Percentiles rank a stretch among this genome's conserved stretches.
Evolutionary conservation across 805 yeast genomes (phyloP).

Genomic region (Wickerhamiella alocasiicola): DNA sequence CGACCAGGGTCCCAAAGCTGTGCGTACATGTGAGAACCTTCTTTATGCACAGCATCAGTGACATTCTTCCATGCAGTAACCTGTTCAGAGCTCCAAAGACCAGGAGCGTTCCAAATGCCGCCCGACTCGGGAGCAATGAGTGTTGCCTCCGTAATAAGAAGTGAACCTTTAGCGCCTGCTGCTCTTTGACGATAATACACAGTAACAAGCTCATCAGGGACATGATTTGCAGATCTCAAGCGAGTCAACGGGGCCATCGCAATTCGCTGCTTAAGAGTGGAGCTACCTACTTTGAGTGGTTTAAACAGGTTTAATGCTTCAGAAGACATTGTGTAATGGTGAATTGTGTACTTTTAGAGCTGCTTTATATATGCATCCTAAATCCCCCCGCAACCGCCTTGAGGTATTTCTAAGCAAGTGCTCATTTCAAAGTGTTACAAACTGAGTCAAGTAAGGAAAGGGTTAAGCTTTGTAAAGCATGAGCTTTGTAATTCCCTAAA

Average conservation of each 20-base stretch:
- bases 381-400: too few relatives aligned
- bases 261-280: slow-evolving; percentile 29
- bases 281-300: slow-evolving; percentile 29
- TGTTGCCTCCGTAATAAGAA: slow-evolving; percentile 51
- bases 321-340: too few relatives aligned
- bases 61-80: slow-evolving; percentile 29
- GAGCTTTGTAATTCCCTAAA: too few relatives aligned
- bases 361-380: too few relatives aligned
- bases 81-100: slow-evolving; percentile 25
- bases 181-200: slow-evolving; percentile 49
- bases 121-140: slow-evolving; percentile 33
- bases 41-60: slow-evolving; percentile 34
- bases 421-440: too few relatives aligned
- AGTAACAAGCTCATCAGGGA: slow-evolving; percentile 33
- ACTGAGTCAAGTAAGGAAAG: too few relatives aligned
- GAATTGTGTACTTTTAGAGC: too few relatives aligned
- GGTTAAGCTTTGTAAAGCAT: too few relatives aligned
- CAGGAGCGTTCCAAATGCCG: slow-evolving; percentile 27
- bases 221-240: slow-evolving; percentile 27
- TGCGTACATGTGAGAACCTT: slow-evolving; percentile 29
- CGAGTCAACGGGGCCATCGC: slow-evolving; percentile 43
- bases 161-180: slow-evolving; percentile 37
- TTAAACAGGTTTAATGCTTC: too few relatives aligned
- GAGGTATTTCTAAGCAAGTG: too few relatives aligned
- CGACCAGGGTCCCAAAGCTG: slow-evolving; percentile 41